A percentile compares a stretch with the other conserved stretches of the same genome.
These are phyloP conservation scores for Claviceps sp. DNA, from an alignment of 2,329 filamentous ascomycete genomes.

Conservation along the genomic window DNA sequence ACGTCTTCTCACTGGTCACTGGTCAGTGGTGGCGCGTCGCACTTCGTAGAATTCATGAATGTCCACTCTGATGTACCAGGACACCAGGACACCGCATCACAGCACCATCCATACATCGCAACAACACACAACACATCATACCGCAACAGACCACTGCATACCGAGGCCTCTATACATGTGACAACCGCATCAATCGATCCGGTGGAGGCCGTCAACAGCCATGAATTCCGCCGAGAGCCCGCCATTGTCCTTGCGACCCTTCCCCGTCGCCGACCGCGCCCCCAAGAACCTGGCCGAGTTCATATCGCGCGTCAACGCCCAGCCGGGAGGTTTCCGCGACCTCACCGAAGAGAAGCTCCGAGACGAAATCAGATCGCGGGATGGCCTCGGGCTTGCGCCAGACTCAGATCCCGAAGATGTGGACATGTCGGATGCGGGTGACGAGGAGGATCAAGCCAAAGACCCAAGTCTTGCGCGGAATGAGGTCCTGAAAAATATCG, in stretches of 20 bases:
- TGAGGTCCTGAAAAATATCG: constrained; percentile 45
- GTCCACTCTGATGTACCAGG: too few species aligned
- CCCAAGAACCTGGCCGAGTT: constrained; percentile 56
- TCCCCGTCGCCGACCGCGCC: constrained; percentile 40
- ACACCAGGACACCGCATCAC: too few species aligned
- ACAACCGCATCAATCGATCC: not conserved
- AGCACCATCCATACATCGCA: too few species aligned
- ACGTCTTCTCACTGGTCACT: too few species aligned
- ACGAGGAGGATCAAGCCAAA: constrained; percentile 28
- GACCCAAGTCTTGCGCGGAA: constrained; percentile 38
- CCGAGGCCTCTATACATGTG: not conserved
- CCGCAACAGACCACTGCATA: too few species aligned
- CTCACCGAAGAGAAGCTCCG: constrained; percentile 62
- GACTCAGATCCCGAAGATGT: constrained; percentile 31
- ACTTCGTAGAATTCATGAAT: too few species aligned
- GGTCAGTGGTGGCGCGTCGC: too few species aligned
- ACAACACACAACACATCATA: too few species aligned
- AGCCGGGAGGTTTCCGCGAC: constrained; percentile 63
- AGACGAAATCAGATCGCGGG: constrained; percentile 45
- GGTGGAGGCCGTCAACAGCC: not conserved
- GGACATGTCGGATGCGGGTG: constrained; percentile 33
- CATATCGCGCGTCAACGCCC: constrained; percentile 70
- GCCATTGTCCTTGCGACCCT: constrained; percentile 24
- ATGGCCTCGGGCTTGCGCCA: constrained; percentile 24
- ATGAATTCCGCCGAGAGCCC: constrained; percentile 21